These are phyloP conservation scores for Candida quercuum DNA, from an alignment of 805 yeast species.

Conservation along the genomic window DNA sequence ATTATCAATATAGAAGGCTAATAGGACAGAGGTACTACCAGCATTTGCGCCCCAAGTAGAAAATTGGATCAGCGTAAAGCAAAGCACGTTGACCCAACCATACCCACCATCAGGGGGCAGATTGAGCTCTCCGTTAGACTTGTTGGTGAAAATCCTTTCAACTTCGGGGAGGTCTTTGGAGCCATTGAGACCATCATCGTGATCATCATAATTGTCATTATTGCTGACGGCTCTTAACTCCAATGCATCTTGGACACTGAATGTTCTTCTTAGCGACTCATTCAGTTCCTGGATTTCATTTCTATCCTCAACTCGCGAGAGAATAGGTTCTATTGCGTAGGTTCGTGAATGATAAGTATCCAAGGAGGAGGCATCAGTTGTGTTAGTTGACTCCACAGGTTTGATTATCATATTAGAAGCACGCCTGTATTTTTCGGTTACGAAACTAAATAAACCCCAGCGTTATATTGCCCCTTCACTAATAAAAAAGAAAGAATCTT, in stretches of 20 bases:
- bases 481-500: too few relatives aligned
- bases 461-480: too few relatives aligned
- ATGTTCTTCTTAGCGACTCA: slow-evolving; percentile 6
- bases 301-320: slow-evolving; percentile 5
- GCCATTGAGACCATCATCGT: too few relatives aligned
- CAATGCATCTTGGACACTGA: slow-evolving; percentile 15
- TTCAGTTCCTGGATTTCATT: slow-evolving; percentile 9
- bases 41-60: slow-evolving; percentile 72
- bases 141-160: slow-evolving; percentile 30
- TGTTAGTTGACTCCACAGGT: not conserved
- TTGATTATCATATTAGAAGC: not conserved
- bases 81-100: slow-evolving; percentile 59
- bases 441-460: too few relatives aligned
- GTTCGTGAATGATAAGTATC: not conserved
- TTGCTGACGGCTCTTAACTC: slow-evolving; percentile 2
- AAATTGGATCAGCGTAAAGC: slow-evolving; percentile 45
- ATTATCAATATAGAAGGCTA: slow-evolving; percentile 49
- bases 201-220: too few relatives aligned
- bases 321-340: not conserved
- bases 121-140: slow-evolving; percentile 28
- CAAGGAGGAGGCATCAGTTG: slow-evolving; percentile 1
- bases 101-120: slow-evolving; percentile 61
- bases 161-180: slow-evolving; percentile 8
- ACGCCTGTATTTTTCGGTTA: not conserved
- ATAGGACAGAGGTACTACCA: slow-evolving; percentile 41